phyloP scores from a whole-genome alignment of 164 flowering plant genomes.

The Buxus sempervirens region DNA sequence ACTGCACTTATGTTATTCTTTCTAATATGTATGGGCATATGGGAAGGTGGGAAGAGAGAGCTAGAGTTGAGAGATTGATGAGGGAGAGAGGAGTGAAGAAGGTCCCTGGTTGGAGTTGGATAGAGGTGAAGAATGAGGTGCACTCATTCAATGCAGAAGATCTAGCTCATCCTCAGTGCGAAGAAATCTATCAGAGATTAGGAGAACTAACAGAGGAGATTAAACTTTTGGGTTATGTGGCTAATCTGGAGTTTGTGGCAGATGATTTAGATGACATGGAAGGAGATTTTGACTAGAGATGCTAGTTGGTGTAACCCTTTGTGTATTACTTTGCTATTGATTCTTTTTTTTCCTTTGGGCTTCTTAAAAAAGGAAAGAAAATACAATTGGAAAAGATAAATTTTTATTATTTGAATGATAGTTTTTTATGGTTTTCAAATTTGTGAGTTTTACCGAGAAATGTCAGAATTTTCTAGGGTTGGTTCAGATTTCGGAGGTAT shows the following conservation, averaged over 20 bases:
- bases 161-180: constrained; percentile 46
- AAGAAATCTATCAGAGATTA: constrained; percentile 40
- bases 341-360: too few species aligned
- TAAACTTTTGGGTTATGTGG: constrained; percentile 23
- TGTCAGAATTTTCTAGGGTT: too few species aligned
- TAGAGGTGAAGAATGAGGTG: constrained; percentile 57
- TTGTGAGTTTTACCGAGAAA: too few species aligned
- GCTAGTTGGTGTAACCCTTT: neutral
- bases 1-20: constrained; percentile 77
- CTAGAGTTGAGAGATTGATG: constrained; percentile 64
- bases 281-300: neutral
- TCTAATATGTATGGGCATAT: constrained; percentile 62
- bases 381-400: too few species aligned
- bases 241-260: constrained; percentile 15
- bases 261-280: constrained; percentile 19
- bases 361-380: too few species aligned
- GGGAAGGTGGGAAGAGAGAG: constrained; percentile 72
- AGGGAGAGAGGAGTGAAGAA: constrained; percentile 69
- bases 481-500: too few species aligned
- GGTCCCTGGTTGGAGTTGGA: constrained; percentile 95
- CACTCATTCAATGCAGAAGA: constrained; percentile 79
- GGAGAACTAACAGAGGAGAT: constrained; percentile 45
- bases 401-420: too few species aligned
- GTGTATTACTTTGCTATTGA: neutral
- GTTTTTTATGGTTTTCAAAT: too few species aligned